Evolutionary conservation across 257 asterid species (phyloP), one percentile per base, ranked within the genome.

Genomic region (Fraxinus pennsylvanica): DNA sequence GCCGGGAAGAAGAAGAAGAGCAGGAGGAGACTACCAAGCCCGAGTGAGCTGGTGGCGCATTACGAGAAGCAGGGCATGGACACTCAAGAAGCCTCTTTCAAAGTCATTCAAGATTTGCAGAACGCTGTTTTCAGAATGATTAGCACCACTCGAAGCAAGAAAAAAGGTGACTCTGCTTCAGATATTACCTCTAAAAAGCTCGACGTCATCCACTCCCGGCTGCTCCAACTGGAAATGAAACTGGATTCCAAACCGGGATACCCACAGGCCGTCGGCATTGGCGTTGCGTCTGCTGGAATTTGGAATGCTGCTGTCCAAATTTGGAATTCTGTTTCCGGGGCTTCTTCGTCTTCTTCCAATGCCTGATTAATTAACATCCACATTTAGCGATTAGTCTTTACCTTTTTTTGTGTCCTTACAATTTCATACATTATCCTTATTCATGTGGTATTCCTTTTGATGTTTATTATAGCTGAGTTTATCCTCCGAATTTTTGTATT

Each of bases 81-180:
- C 67, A 81, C 91, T 33, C 92, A 89, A 81, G 92, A 88, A 74
- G 99, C 99, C 57, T 92, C 99, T 1, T 85, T 89, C 68, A 92
- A 89, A 82, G 97, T 89, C 17, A 94, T 94, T 54, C 90, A 89
- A 71, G 97, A 92, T 85, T 88, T 94, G 83, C 97, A 94, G 86
- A 89, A 86, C 30, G 96, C 90, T 9, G 90, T 94, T 5, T 90
- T 94, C 79, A 78, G 89, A 69, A 74, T 84, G 69, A 72, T 89
- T 75, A 43, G 85, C 65, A 78, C 86, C 68, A 81, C 79, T 2
- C 77, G 84, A 61, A 81, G 82, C 82, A 81, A 79, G 19, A 79
- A 63, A n/a, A 65, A 45, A n/a, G 70, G 63, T 36, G 38, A n/a
- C 66, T 35, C 86, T 21, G 67, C 2, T 1, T 41, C 79, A 8